phyloP scores from a whole-genome alignment of 768 basidiomycete species.

The Xerocomellus amylosporus region DNA sequence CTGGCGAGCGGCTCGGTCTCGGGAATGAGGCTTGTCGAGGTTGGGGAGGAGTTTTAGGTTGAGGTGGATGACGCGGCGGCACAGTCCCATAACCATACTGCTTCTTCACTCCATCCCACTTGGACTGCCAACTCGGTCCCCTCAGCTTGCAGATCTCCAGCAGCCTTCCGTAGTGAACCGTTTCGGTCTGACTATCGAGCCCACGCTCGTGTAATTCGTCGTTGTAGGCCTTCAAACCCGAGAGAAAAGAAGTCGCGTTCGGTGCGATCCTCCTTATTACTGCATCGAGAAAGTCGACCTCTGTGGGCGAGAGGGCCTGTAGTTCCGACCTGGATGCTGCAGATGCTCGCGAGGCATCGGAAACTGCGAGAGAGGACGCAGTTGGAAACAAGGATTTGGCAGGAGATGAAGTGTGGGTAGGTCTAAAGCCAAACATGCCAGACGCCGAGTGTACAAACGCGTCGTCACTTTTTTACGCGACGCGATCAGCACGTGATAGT shows the following conservation, averaged over 20 bases:
- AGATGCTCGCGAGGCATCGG: slow-evolving; percentile 43
- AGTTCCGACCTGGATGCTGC: slow-evolving; percentile 47
- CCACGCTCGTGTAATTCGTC: slow-evolving; percentile 71
- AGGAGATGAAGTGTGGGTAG: slow-evolving; percentile 48
- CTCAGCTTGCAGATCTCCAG: slow-evolving; percentile 80
- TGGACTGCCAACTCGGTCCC: slow-evolving; percentile 76
- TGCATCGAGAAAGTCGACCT: slow-evolving; percentile 71
- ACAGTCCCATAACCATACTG: slow-evolving; percentile 43
- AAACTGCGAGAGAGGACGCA: slow-evolving; percentile 3
- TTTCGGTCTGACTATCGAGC: slow-evolving; percentile 73
- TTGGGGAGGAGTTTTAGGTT: slow-evolving; percentile 16
- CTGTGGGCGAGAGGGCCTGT: slow-evolving; percentile 46
- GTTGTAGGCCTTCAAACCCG: slow-evolving; percentile 84
- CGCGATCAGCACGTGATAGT: slow-evolving; percentile 25
- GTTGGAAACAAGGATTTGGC: slow-evolving; percentile 29
- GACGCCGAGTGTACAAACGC: slow-evolving; percentile 4
- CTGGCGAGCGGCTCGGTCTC: slow-evolving; percentile 23
- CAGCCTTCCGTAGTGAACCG: slow-evolving; percentile 76
- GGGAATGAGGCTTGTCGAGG: slow-evolving; percentile 15
- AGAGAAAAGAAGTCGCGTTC: slow-evolving; percentile 70
- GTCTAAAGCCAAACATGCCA: slow-evolving; percentile 47
- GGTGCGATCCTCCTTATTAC: slow-evolving; percentile 68
- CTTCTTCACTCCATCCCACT: slow-evolving; percentile 71
- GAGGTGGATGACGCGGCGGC: slow-evolving; percentile 14
- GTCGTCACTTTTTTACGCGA: slow-evolving; percentile 23